Percentiles rank a stretch among this genome's conserved stretches.
These are phyloP conservation scores for Cercospora zeae-maydis DNA, from an alignment of 2,329 filamentous ascomycete species.

Conservation along the genomic window DNA sequence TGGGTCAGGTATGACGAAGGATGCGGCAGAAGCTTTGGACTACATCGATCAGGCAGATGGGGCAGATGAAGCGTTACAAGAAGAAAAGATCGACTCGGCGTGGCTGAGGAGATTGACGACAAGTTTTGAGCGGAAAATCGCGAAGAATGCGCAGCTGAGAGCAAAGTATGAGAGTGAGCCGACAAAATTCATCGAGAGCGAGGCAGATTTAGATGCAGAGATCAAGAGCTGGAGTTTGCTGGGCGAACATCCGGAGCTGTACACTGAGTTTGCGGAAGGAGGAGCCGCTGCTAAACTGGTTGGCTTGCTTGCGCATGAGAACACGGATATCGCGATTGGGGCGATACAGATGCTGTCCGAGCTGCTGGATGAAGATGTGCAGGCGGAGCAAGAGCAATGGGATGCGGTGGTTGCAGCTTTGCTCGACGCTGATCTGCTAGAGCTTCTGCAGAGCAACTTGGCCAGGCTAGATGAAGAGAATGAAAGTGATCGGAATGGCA, in stretches of 20 bases:
- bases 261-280: constrained; percentile 72
- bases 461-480: constrained; percentile 69
- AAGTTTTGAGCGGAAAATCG: constrained; percentile 85
- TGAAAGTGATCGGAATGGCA: constrained; percentile 72
- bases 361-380: constrained; percentile 88
- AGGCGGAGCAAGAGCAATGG: constrained; percentile 78
- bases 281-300: constrained; percentile 68
- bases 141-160: constrained; percentile 83
- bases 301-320: constrained; percentile 83
- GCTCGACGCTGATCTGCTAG: constrained; percentile 64
- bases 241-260: constrained; percentile 80
- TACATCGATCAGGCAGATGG: constrained; percentile 70
- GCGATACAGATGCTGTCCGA: constrained; percentile 86
- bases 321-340: constrained; percentile 92
- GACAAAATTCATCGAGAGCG: constrained; percentile 74
- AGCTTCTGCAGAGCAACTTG: constrained; percentile 73
- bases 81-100: constrained; percentile 74
- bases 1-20: constrained; percentile 78
- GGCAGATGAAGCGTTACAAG: constrained; percentile 46
- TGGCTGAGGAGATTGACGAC: constrained; percentile 82
- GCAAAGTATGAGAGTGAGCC: constrained; percentile 80
- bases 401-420: constrained; percentile 64
- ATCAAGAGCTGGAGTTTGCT: constrained; percentile 85
- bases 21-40: constrained; percentile 80
- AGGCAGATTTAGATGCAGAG: constrained; percentile 84